Evolutionary conservation across 441 rosid genomes (phyloP), one percentile per base, ranked within the genome.

Genomic region (Manihot esculenta): DNA sequence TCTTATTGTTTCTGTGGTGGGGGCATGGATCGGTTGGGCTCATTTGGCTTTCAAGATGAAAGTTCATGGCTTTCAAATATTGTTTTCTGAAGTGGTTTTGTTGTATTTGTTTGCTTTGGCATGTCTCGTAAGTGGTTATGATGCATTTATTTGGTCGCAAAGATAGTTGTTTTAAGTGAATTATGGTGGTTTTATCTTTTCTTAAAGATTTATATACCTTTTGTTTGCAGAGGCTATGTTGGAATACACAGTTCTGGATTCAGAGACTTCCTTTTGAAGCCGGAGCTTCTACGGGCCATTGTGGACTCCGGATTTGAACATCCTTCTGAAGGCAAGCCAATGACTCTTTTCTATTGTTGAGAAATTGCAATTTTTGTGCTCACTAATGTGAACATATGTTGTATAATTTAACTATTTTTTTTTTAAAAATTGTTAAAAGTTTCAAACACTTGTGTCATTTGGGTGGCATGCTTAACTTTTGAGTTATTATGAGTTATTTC

Each of bases 181-280:
- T 21, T 58, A 9, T 1, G 0, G n/a, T 13, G 1, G 20, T 60
- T 38, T 35, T 50, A 11, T 10, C 20, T 3, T 10, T 26, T 49
- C 26, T 66, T 60, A 23, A 10, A 38, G 15, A 33, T 48, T 41
- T 15, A 15, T 54, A 9, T 62, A 1, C 5, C 23, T 68, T 72
- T 74, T 51, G 3, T 70, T 35, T 69, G 18, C 81, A 92, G 99
- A 86, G 98, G 99, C 6, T 95, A 93, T 72, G 98, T 95, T 38
- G 97, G 99, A 57, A 95, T 95, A 67, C 98, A 95, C 93, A 95
- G 98, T 79, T 95, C 98, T 6, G 98, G 99, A 76, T 95, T 95
- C 84, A 95, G 98, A 83, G 99, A 95, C 88, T 95, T 95, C 81
- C 97, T 95, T 51, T 81, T 95, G 81, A 95, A 95, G 82, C 98